Percentiles rank a stretch among this genome's conserved stretches.
phyloP scores from a whole-genome alignment of 768 basidiomycete genomes.

The Macrolepiota dolichaula region DNA sequence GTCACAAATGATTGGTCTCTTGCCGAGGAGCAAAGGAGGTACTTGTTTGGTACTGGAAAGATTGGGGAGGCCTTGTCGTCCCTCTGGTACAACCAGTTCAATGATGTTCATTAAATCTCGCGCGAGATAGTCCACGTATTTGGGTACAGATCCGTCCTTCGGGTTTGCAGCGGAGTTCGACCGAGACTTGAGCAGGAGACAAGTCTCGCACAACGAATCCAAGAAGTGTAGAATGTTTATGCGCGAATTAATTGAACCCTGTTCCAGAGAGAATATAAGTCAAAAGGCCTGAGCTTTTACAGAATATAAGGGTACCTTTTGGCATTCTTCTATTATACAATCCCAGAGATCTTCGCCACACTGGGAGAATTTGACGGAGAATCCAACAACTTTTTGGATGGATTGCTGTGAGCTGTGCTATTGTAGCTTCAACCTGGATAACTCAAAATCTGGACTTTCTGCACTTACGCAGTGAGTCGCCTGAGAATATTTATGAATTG shows the following conservation, averaged over 20 bases:
- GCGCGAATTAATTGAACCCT: conserved; percentile 87
- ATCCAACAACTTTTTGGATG: conserved; percentile 84
- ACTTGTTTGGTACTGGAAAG: conserved; percentile 87
- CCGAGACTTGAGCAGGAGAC: conserved; percentile 59
- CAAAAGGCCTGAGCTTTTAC: neutral
- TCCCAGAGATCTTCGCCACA: conserved; percentile 96
- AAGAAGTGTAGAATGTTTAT: conserved; percentile 93
- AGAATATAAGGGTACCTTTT: conserved; percentile 52
- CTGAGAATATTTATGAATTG: conserved; percentile 32
- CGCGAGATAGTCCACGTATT: conserved; percentile 75
- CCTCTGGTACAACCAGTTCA: conserved; percentile 82
- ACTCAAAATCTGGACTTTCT: neutral
- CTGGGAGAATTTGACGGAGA: conserved; percentile 76
- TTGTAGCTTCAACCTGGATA: conserved; percentile 17
- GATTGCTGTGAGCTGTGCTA: conserved; percentile 73
- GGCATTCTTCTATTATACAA: conserved; percentile 86
- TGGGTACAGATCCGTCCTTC: conserved; percentile 21
- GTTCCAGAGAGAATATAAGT: neutral
- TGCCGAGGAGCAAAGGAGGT: conserved; percentile 14
- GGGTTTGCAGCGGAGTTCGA: conserved; percentile 9
- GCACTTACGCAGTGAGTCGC: conserved; percentile 33
- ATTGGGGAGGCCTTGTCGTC: conserved; percentile 85
- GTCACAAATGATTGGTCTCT: neutral
- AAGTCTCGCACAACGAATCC: conserved; percentile 82
- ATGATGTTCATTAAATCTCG: conserved; percentile 80